Base-by-base conservation (phyloP, 441 rosid genomes). In the Macaranga tanarius region DNA sequence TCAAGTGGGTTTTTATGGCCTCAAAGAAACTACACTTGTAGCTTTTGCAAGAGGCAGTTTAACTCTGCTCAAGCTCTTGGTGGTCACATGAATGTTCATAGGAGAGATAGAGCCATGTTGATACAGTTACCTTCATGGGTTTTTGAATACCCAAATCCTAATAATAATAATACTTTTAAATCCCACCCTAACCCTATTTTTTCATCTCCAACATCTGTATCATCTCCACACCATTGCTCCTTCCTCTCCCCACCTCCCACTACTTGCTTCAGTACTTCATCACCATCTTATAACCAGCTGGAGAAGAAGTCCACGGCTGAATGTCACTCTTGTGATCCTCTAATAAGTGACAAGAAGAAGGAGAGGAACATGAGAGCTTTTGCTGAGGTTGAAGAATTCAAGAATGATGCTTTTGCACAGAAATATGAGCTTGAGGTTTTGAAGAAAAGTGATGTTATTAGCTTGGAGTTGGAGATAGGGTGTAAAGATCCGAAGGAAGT, bases 51-150 rank as follows among this genome's bases (percentile, higher is more conserved):
- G 74, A 80, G 97, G 73, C 88, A 85, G 31, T 92, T 92, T 78
- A 86, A 75, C 83, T 89, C 95, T 25, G 97, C 97, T 81, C 97
- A 92, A 85, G 97, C 94, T 72, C 92, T 91, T 73, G 97, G 97
- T 4, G 97, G 97, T 50, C 97, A 91, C 72, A 91, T 88, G 95
- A 88, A 90, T 74, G 93, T 90, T 48, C 97, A 92, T 73, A 85
- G 95, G 73, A 87, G 92, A 83, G 97, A 92, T 76, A 87, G 97
- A 72, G 95, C 97, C 56, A 87, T 82, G 79, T 75, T 92, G 71
- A 84, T 86, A 63, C 87, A 85, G 76, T 76, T 85, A 31, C 85
- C 90, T 77, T 79, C 89, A 26, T 87, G 90, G 84, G 79, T 82
- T 77, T 79, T 84, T 66, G 86, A 88, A 57, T 75, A 19, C 58